Evolutionary conservation across 1,284 basidiomycete species (phyloP).

Genomic region (Sanghuangporus baumii): DNA sequence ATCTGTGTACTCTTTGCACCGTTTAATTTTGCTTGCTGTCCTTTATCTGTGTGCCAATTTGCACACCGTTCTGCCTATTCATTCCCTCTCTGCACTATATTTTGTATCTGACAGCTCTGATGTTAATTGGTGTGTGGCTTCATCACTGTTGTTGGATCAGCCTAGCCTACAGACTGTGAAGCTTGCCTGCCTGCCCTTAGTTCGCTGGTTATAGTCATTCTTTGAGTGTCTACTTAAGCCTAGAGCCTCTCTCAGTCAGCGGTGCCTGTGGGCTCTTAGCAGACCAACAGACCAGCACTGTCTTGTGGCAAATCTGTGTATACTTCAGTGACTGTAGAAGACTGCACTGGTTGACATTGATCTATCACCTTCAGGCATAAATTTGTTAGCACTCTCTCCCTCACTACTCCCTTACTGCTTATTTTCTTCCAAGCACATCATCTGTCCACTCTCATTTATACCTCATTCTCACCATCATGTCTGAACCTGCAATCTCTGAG

Average conservation of each 20-base stretch:
- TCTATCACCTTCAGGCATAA: neutral
- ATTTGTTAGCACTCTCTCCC: neutral
- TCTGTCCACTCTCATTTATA: neutral
- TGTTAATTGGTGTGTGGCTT: too few species aligned
- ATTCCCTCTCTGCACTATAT: neutral
- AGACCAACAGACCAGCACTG: slow-evolving; percentile 8
- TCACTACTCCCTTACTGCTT: neutral
- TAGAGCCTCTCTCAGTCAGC: slow-evolving; percentile 9
- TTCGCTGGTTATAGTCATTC: neutral
- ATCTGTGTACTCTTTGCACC: neutral
- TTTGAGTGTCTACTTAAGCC: neutral
- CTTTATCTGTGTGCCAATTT: neutral
- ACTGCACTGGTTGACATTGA: neutral
- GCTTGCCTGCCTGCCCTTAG: neutral
- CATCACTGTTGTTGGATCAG: too few species aligned
- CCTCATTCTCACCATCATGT: neutral
- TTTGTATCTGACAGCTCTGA: neutral
- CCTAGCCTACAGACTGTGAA: too few species aligned
- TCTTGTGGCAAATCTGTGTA: neutral
- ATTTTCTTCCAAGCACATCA: neutral
- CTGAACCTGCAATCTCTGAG: neutral
- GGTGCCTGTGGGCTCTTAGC: neutral
- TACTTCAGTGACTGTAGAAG: neutral
- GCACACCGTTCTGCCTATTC: neutral
- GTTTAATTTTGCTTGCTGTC: neutral